Evolutionary conservation across 2,329 filamentous ascomycete species (phyloP).

Genomic region (Colletotrichum sansevieriae): DNA sequence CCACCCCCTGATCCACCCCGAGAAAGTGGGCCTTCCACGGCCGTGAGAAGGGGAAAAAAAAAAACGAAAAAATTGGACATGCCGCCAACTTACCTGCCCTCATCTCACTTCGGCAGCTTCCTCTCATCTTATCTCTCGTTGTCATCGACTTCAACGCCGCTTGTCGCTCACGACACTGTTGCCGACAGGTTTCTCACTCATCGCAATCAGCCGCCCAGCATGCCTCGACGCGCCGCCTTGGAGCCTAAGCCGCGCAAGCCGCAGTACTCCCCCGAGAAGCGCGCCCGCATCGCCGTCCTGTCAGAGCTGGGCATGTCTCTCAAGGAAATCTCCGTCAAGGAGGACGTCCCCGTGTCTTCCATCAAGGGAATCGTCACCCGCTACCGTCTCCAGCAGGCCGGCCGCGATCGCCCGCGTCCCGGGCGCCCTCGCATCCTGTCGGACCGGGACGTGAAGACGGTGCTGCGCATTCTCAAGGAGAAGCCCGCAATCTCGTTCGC

Average conservation of each 20-base stretch:
- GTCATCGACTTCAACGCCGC: constrained; percentile 8
- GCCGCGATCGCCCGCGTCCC: constrained; percentile 37
- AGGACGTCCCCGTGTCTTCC: constrained; percentile 39
- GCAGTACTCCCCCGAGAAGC: constrained; percentile 41
- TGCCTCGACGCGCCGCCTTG: constrained; percentile 40
- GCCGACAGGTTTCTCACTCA: not conserved
- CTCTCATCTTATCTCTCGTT: constrained; percentile 3
- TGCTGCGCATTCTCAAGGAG: constrained; percentile 39
- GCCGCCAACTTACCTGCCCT: constrained; percentile 16
- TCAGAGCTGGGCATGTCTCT: constrained; percentile 41
- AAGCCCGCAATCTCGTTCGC: constrained; percentile 37
- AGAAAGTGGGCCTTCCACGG: constrained; percentile 38
- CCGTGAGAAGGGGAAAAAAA: constrained; percentile 32
- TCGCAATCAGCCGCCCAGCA: not conserved
- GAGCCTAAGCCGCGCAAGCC: constrained; percentile 40
- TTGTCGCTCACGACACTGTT: not conserved
- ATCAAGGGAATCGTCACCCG: constrained; percentile 42
- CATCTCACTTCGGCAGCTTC: constrained; percentile 25
- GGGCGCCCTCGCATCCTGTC: constrained; percentile 39
- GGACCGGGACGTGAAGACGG: constrained; percentile 39
- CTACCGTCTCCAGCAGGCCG: constrained; percentile 40
- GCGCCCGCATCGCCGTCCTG: constrained; percentile 40
- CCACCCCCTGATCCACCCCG: constrained; percentile 40
- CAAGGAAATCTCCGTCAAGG: constrained; percentile 40
- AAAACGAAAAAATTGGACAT: constrained; percentile 34